Base-by-base conservation (phyloP, 257 asterid genomes). In the Voacanga thouarsii region DNA sequence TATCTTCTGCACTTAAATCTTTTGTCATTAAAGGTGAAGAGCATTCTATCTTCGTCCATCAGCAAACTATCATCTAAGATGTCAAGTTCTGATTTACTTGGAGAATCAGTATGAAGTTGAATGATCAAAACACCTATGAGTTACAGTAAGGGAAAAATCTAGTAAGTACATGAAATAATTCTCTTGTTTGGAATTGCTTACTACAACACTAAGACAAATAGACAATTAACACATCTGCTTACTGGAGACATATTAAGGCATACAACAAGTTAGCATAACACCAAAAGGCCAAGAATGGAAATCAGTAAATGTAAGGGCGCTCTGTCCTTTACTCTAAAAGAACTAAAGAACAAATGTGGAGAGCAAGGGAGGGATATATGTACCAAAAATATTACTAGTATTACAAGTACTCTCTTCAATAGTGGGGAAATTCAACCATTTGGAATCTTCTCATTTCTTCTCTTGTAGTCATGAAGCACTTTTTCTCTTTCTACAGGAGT, bases 401-500 rank as follows among this genome's bases (percentile, higher is more conserved):
- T 41, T 70, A 53, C 19, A 64, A 44, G n/a, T 74, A 43, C 1
- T 39, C 4, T 5, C 16, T 1, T 7, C 41, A 47, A n/a, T 11
- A 69, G 18, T 28, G 21, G 3, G 66, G 71, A 45, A 64, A 30
- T 57, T 77, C 84, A 84, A 14, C 83, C 78, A 57, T 80, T 26
- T 0, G 81, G 85, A 28, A 79, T 75, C 76, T 82, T 80, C 8
- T 79, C 72, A 79, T 83, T 85, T 39, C 82, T 83, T 75, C 73
- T 87, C 72, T 78, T 77, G 63, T 80, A 84, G 41, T 79, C 83
- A 21, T 51, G 79, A 30, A 86, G 84, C 56, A 85, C 75, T 71
- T 71, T 83, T 66, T 79, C 81, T 41, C 86, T 79, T 44, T 85
- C 82, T 28, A 79, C 78, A 11, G 80, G 88, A 67, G 89, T 83